Base-by-base conservation (phyloP, 2,329 filamentous ascomycete species). In the Emericellopsis cladophorae region DNA sequence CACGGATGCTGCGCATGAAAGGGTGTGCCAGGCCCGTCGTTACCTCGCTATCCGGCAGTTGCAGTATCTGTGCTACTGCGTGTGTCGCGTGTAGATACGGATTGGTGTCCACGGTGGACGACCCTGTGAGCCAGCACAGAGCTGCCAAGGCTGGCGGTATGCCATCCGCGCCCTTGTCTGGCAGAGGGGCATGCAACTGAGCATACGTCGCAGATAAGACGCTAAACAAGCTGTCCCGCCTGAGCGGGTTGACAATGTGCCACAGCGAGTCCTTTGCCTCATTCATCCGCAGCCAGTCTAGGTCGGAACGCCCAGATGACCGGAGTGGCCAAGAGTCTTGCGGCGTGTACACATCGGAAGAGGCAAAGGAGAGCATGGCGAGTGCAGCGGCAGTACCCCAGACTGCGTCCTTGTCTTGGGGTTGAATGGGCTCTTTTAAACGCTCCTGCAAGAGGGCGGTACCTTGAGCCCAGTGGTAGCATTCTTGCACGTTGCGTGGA, bases 301-400 rank as follows among this genome's bases (percentile, higher is more conserved):
- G 41, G 22, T 58, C 57, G 1, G 49, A 48, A 1, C 40, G 8
- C 0, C 44, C 43, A 2, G 49, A 47, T 1, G 49, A 11, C 2
- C 47, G 55, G 0, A 63, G 29, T 1, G 61, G 61, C 61, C 60
- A 64, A 1, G 59, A 50, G 11, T 57, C 44, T 36, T 57, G 52
- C 0, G 55, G 47, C 0, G 40, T 45, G 37, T 39, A 40, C 2
- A 59, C 58, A 36, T 69, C 62, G 0, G 62, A 54, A 2, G 57
- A 60, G 0, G 62, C 55, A 44, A 68, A 67, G 1, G 57, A 46
- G 1, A 68, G 36, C 2, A 68, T 49, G 2, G 56, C 59, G 0
- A 70, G 46, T 7, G 61, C 58, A 18, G 66, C 62, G 0, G 66
- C 66, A 6, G 64, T 66, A 3, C 55, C 63, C 67, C 67, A 71